Conservation (phyloP, 352 stramenopile species). For the Phytopythium montanum region DNA sequence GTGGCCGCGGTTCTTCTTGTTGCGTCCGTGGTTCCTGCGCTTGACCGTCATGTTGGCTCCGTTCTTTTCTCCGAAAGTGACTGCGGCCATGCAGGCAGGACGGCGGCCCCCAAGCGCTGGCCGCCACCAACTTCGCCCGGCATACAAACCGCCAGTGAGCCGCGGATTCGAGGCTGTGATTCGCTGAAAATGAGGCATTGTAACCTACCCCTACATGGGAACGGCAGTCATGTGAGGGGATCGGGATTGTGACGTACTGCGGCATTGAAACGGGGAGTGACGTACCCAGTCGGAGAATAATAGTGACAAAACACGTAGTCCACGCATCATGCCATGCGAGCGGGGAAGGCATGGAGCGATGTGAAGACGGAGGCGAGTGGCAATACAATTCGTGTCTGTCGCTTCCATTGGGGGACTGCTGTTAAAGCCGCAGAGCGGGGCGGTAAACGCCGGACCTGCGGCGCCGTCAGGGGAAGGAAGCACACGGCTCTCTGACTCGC, state of each 20-base stretch:
- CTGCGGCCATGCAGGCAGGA: slow-evolving; percentile 9
- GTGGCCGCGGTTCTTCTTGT: slow-evolving; percentile 99
- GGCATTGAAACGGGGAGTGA: not conserved
- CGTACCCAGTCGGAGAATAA: not conserved
- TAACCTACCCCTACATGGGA: not conserved
- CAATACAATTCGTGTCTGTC: not conserved
- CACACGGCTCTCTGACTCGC: not conserved
- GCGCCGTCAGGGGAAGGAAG: too few relatives aligned
- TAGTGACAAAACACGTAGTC: too few relatives aligned
- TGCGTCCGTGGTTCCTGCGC: slow-evolving; percentile 97
- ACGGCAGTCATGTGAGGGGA: slow-evolving; percentile 5
- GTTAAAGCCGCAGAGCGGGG: not conserved
- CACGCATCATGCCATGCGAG: too few relatives aligned
- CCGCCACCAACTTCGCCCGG: slow-evolving; percentile 40
- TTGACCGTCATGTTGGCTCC: slow-evolving; percentile 96
- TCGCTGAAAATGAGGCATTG: slow-evolving; percentile 25
- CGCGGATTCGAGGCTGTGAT: slow-evolving; percentile 13
- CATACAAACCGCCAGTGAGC: slow-evolving; percentile 32
- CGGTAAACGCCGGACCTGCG: not conserved
- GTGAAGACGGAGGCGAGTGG: not conserved
- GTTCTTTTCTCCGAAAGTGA: slow-evolving; percentile 87
- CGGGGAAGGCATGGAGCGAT: not conserved
- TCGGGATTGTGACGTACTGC: not conserved
- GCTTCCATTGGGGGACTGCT: not conserved
- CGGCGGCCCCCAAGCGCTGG: slow-evolving; percentile 30